Evolutionary conservation across 768 basidiomycete species (phyloP), one percentile per base, ranked within the genome.

Genomic region (Rhodosporidiobolus sp.): DNA sequence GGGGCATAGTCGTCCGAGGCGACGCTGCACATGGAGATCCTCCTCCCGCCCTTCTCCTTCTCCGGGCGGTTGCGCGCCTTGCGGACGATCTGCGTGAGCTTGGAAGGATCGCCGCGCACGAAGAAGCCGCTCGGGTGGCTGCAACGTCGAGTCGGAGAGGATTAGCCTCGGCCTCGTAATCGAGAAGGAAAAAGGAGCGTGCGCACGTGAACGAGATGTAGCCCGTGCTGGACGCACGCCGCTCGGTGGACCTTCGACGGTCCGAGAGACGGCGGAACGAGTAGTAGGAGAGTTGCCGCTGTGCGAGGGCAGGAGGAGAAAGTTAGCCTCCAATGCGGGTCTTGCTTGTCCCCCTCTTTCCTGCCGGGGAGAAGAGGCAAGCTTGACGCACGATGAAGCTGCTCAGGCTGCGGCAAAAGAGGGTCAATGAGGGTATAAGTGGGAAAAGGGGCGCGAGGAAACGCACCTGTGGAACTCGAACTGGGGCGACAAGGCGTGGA

Each of bases 191-290:
- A 3, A 9, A 7, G 14, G 38, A 43, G 38, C 38, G 8, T 7
- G 50, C 68, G 34, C 30, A 71, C 73, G 48, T 64, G 67, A 75
- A 75, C 34, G 57, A 38, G 49, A 75, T 71, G 55, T 61, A 75
- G 19, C 69, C 67, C 9, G 59, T 55, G 16, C 57, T 48, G 2
- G 58, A 55, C 2, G 54, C 38, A 8, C 74, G 58, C 9, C 69
- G 46, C 48, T 75, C 74, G 0, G 65, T 65, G 1, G 70, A 71
- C 3, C 74, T 63, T 14, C 74, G 74, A 24, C 74, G 69, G 54
- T 75, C 74, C 1, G 70, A 68, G 7, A 75, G 74, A 17, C 74
- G 74, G 16, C 66, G 63, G 56, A 73, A 69, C n/a, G 65, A 62
- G 62, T 72, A 72, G 63, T 72, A 72, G 17, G 65, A 67, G 12